Percentiles rank a stretch among this genome's conserved stretches.
These are phyloP conservation scores for Terfezia claveryi DNA, from an alignment of 495 filamentous ascomycete genomes.

Conservation along the genomic window DNA sequence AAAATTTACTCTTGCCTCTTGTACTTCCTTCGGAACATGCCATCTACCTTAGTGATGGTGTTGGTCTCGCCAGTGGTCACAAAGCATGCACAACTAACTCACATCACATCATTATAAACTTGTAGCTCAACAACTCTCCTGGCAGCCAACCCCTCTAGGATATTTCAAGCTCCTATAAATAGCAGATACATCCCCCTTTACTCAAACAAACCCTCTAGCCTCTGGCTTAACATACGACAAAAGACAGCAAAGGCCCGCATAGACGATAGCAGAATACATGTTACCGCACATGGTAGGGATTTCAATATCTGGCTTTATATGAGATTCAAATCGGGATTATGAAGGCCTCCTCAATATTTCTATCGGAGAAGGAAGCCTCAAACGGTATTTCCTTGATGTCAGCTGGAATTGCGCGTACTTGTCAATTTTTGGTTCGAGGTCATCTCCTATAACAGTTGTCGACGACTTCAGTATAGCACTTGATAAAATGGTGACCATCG, in stretches of 20 bases:
- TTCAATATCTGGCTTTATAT: conserved; percentile 63
- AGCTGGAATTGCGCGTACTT: conserved; percentile 65
- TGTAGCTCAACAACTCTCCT: conserved; percentile 54
- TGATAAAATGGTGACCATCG: conserved; percentile 84
- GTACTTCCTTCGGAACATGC: conserved; percentile 87
- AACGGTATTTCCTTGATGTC: conserved; percentile 75
- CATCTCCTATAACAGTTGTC: conserved; percentile 96
- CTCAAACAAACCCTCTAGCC: too few species aligned
- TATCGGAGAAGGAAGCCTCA: conserved; percentile 66
- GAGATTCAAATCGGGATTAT: conserved; percentile 86
- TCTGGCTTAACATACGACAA: conserved; percentile 49
- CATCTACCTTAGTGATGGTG: conserved; percentile 58
- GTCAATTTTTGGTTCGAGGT: conserved; percentile 52
- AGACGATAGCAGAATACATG: conserved; percentile 97
- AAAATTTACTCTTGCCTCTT: conserved; percentile 52
- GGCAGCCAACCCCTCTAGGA: conserved; percentile 51
- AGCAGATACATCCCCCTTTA: conserved; percentile 51
- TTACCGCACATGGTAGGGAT: conserved; percentile 91
- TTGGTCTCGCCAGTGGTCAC: conserved; percentile 62
- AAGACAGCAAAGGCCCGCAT: conserved; percentile 58
- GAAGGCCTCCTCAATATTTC: conserved; percentile 90
- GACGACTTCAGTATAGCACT: conserved; percentile 88
- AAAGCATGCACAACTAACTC: conserved; percentile 74
- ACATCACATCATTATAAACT: conserved; percentile 69
- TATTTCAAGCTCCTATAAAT: conserved; percentile 59